These are phyloP conservation scores for Trichoderma gamsii DNA, from an alignment of 495 filamentous ascomycete species.

Conservation along the genomic window DNA sequence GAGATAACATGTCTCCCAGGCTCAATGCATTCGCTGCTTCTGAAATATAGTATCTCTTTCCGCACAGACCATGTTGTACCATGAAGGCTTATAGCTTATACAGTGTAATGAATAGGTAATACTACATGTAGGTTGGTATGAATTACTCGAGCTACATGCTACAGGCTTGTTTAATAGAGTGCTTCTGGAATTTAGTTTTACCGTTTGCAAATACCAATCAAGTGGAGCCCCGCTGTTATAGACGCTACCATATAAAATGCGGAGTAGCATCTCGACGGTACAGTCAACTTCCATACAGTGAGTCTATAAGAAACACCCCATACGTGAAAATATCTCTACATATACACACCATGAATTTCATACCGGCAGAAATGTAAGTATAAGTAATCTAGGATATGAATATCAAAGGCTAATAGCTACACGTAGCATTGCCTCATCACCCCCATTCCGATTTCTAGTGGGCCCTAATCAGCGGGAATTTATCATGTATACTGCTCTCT, in stretches of 20 bases:
- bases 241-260: neutral
- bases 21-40: neutral
- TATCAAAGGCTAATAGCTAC: conserved; percentile 8
- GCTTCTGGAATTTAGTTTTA: neutral
- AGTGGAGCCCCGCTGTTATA: neutral
- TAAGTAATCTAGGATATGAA: neutral
- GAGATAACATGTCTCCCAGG: neutral
- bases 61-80: too few species aligned
- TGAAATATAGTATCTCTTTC: neutral
- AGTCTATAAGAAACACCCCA: neutral
- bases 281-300: neutral
- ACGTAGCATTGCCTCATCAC: conserved; percentile 18
- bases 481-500: conserved; percentile 20
- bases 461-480: conserved; percentile 18
- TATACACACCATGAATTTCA: neutral
- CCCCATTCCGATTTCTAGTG: conserved; percentile 18
- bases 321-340: neutral
- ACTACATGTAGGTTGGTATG: too few species aligned
- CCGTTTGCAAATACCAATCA: neutral
- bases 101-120: too few species aligned
- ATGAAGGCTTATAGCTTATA: too few species aligned
- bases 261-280: neutral
- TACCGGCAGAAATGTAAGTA: neutral
- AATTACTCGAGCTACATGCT: too few species aligned
- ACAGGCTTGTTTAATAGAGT: too few species aligned